These are phyloP conservation scores for Cadophora gregata DNA, from an alignment of 2,329 filamentous ascomycete species.

Conservation along the genomic window DNA sequence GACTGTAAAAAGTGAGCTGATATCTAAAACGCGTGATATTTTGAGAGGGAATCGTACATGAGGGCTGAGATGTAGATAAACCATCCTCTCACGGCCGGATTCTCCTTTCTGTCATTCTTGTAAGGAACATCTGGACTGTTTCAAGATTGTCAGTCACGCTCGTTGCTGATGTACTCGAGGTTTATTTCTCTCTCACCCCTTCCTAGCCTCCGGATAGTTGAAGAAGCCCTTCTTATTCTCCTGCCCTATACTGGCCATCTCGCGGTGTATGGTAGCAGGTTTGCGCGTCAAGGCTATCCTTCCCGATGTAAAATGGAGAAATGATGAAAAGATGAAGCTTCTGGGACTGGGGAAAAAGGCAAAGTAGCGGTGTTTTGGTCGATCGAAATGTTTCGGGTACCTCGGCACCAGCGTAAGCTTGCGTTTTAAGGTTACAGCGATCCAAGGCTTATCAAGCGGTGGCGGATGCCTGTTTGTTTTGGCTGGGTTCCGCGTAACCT, in stretches of 20 bases:
- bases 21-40: background rate
- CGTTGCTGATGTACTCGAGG: background rate
- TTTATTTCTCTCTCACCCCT: constrained; percentile 21
- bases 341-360: background rate
- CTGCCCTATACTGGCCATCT: constrained; percentile 20
- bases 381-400: constrained; percentile 4
- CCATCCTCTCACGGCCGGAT: constrained; percentile 30
- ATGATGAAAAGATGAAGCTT: background rate
- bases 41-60: constrained; percentile 22
- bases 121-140: constrained; percentile 31
- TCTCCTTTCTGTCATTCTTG: constrained; percentile 29
- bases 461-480: constrained; percentile 14
- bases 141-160: constrained; percentile 19
- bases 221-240: constrained; percentile 23
- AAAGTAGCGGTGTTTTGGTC: constrained; percentile 8
- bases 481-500: constrained; percentile 5
- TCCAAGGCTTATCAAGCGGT: constrained; percentile 1
- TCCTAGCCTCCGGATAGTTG: constrained; percentile 28
- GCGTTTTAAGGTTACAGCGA: constrained; percentile 10
- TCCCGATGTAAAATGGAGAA: background rate
- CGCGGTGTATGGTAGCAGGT: background rate
- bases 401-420: background rate
- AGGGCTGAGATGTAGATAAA: constrained; percentile 25
- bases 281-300: background rate
- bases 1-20: constrained; percentile 27